Conservation (phyloP, 805 yeast species). For the Nakazawaea peltata region DNA sequence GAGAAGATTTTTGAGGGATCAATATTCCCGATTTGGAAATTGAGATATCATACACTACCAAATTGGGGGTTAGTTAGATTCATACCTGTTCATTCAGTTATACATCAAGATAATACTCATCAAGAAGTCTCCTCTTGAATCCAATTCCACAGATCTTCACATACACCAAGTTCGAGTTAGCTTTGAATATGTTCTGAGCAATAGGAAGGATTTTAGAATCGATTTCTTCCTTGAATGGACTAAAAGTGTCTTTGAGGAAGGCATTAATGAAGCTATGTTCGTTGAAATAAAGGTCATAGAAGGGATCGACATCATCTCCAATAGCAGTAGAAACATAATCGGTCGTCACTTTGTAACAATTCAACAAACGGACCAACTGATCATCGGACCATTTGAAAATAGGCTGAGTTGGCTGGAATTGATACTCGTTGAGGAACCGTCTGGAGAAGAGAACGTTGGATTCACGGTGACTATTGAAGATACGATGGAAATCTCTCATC, state of each 20-base stretch:
- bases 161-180: slow-evolving; percentile 1
- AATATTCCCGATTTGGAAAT: too few relatives aligned
- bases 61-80: too few relatives aligned
- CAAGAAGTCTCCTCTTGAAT: slow-evolving; percentile 2
- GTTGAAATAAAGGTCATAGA: slow-evolving; percentile 7
- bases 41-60: too few relatives aligned
- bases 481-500: slow-evolving; percentile 9
- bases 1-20: too few relatives aligned
- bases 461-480: slow-evolving; percentile 8
- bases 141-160: slow-evolving; percentile 10
- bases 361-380: slow-evolving; percentile 3
- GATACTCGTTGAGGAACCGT: slow-evolving; percentile 7
- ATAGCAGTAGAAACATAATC: slow-evolving; percentile 3
- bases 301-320: slow-evolving; percentile 8
- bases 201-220: slow-evolving; percentile 7
- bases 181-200: slow-evolving; percentile 3
- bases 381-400: slow-evolving; percentile 7
- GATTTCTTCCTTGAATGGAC: slow-evolving; percentile 11
- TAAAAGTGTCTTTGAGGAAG: slow-evolving; percentile 7
- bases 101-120: slow-evolving; percentile 2
- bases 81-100: not conserved
- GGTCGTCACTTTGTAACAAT: slow-evolving; percentile 5
- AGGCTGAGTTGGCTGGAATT: slow-evolving; percentile 10
- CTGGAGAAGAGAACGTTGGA: slow-evolving; percentile 9
- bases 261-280: slow-evolving; percentile 7